These are phyloP conservation scores for Fraxinus paxiana DNA, from an alignment of 305 asterid genomes.

Conservation along the genomic window DNA sequence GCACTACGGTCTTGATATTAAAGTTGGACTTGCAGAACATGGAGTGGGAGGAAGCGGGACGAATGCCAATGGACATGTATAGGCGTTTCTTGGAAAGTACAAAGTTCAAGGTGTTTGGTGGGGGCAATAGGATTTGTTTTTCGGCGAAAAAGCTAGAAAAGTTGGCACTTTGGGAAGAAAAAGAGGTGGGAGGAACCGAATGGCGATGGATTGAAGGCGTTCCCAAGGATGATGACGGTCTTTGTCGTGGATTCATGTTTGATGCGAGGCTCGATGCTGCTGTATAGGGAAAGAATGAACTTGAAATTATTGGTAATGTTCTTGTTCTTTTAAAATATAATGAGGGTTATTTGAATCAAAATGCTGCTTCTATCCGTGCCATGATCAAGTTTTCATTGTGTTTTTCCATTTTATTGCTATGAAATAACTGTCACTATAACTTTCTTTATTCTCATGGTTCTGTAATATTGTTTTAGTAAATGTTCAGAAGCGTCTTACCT, in stretches of 20 bases:
- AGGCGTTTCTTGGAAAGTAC: slow-evolving; percentile 67
- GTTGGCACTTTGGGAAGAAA: slow-evolving; percentile 79
- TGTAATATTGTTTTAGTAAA: not conserved
- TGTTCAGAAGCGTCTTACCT: not conserved
- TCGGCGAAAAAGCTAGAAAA: slow-evolving; percentile 77
- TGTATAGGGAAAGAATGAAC: slow-evolving; percentile 30
- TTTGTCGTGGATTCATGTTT: slow-evolving; percentile 68
- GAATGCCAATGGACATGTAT: slow-evolving; percentile 88
- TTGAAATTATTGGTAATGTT: slow-evolving; percentile 5
- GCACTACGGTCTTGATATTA: slow-evolving; percentile 75
- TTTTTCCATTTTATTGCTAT: slow-evolving; percentile 9
- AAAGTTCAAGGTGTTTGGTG: slow-evolving; percentile 95
- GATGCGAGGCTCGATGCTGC: slow-evolving; percentile 67
- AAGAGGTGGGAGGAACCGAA: slow-evolving; percentile 45
- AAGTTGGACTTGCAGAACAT: slow-evolving; percentile 76
- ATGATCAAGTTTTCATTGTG: not conserved
- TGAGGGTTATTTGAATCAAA: slow-evolving; percentile 5
- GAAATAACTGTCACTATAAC: not conserved
- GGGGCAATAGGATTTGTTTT: slow-evolving; percentile 73
- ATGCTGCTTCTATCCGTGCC: slow-evolving; percentile 22
- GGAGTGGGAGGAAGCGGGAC: slow-evolving; percentile 90
- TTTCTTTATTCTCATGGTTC: not conserved
- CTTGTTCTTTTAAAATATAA: not conserved
- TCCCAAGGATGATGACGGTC: slow-evolving; percentile 81
- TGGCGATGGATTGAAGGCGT: slow-evolving; percentile 85